Base-by-base conservation (phyloP, 2,329 filamentous ascomycete species). In the Scopulariopsis brevicaulis region DNA sequence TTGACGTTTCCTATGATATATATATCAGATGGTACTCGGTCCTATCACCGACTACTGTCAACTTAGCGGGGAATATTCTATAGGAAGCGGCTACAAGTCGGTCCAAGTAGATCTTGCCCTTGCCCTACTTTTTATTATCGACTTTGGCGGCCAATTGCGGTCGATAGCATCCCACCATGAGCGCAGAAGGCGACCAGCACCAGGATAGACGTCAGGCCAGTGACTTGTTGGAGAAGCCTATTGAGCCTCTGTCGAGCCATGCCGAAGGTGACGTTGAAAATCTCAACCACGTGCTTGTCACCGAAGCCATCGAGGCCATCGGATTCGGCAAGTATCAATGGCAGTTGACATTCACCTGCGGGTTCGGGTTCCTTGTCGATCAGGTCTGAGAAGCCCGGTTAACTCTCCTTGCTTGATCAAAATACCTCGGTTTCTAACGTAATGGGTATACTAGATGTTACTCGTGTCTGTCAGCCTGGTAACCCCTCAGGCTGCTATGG, bases 291-390 rank as follows among this genome's bases (percentile, higher is more conserved):
- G 43, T 54, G 12, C 18, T 58, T 15, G 57, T 64, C 11, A 59
- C 62, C 14, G 58, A 58, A 14, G 58, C 60, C 8, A 62, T 64
- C 40, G 62, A 64, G 18, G 32, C 53, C 22, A 62, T 64, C 56
- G 63, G 62, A 6, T 62, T 63, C 14, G 63, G 63, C 37, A 59
- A 58, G 12, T 62, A 60, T 40, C 63, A 64, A n/a, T 61, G 60
- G 59, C 60, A 63, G 52, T 35, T 63, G 52, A 61, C 60, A 5
- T 53, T 64, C 15, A 60, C 62, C 2, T 64, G 62, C 24, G 63
- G 62, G 15, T 63, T 64, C 48, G 62, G 63, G 11, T 64, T 64
- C 22, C 56, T 63, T 7, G 63, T 61, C 10, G 63, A 63, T 37
- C 63, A 63, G 62, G 63, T 63, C 18, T n/a, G 55, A 50, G 18